Base-by-base conservation (phyloP, 805 yeast genomes). In the Zygosaccharomyces rouxii region DNA sequence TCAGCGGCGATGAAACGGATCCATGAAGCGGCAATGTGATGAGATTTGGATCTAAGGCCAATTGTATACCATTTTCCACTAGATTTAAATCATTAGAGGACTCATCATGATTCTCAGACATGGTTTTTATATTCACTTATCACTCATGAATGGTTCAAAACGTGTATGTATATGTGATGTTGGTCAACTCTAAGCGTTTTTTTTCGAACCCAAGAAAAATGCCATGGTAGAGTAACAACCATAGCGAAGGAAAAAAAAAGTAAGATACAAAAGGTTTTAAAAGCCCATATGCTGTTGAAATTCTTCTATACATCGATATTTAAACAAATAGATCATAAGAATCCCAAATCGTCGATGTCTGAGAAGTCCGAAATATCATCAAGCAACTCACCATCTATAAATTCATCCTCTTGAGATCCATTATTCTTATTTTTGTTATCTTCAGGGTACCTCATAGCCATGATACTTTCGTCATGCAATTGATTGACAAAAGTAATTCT, bases 401-500 rank as follows among this genome's bases (percentile, higher is more conserved):
- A 52, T 11, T 58, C 58, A 18, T 53, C 62, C 16, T 53, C 52
- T 18, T 55, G 55, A 22, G 55, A 49, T 18, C 48, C 44, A 25
- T 55, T 53, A 41, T 51, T 53, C 26, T 57, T 58, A 35, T 50
- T 50, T 42, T 64, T 62, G 41, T 56, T 60, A 50, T 62, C 63
- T 26, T 68, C 71, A 7, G 97, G 96, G 69, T 88, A 94, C 60
- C 97, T 80, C 97, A 94, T 89, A 7, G 96, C 89, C 71, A 88
- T 86, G 50, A 92, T 95, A 67, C 88, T 81, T 60, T 92, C 97
- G 58, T 89, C 89, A 71, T 92, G 95, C 56, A 92, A 76, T 41
- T 84, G 78, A 71, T 89, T 85, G 63, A 96, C 92, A 69, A 94
- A 95, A 59, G 81, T 81, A 68, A 94, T 92, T 75, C 99, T 85